Evolutionary conservation across 2,329 filamentous ascomycete genomes (phyloP).

Genomic region (Byssothecium circinans): DNA sequence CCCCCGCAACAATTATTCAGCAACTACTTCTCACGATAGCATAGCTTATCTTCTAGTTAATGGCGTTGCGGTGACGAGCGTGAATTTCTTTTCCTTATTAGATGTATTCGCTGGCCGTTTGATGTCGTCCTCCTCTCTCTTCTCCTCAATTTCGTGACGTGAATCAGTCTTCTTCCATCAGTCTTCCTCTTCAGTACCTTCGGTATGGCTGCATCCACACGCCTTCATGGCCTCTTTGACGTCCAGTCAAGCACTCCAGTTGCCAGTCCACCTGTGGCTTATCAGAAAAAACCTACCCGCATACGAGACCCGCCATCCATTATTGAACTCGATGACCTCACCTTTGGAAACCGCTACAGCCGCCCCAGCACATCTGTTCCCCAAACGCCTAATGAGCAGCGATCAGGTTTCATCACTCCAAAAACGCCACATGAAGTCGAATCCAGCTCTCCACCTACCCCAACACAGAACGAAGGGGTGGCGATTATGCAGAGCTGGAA

Average conservation of each 20-base stretch:
- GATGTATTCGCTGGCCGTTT: background rate
- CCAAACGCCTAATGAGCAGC: constrained; percentile 15
- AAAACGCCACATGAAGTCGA: constrained; percentile 52
- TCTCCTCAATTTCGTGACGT: background rate
- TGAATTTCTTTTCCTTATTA: constrained; percentile 6
- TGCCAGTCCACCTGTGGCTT: constrained; percentile 43
- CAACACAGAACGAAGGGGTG: constrained; percentile 44
- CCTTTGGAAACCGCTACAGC: constrained; percentile 24
- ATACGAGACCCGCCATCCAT: constrained; percentile 25
- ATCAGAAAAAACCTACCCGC: constrained; percentile 25
- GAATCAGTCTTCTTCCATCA: background rate
- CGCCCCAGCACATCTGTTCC: constrained; percentile 15
- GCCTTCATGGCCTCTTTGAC: constrained; percentile 47
- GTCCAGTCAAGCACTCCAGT: constrained; percentile 44
- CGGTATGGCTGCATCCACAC: constrained; percentile 40
- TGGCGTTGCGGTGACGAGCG: constrained; percentile 6
- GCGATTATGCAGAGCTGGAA: constrained; percentile 60
- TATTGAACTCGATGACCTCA: constrained; percentile 40
- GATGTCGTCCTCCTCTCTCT: background rate
- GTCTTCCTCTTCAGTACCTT: background rate
- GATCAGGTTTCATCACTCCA: constrained; percentile 23
- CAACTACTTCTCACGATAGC: constrained; percentile 12
- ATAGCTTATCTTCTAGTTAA: constrained; percentile 14
- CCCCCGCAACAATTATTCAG: constrained; percentile 29
- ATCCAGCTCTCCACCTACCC: constrained; percentile 57